phyloP scores from a whole-genome alignment of 192 early-diverging fungal genomes.

The Tieghemiomyces parasiticus region DNA sequence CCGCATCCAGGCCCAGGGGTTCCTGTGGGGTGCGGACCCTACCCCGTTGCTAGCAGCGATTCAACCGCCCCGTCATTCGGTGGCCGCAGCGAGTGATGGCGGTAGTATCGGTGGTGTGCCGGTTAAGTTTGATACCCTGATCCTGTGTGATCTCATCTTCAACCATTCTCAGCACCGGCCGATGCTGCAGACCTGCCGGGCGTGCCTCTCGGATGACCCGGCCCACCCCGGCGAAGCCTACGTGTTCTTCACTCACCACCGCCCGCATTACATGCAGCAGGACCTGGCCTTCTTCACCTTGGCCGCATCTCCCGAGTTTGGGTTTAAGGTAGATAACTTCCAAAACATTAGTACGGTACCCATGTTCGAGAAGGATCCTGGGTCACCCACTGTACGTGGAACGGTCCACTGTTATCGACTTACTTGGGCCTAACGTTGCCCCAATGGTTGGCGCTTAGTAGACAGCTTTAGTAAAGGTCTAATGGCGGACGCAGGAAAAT shows the following conservation, averaged over 20 bases:
- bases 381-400: slow-evolving; percentile 54
- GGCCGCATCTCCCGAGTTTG: slow-evolving; percentile 39
- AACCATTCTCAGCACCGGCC: slow-evolving; percentile 77
- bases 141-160: slow-evolving; percentile 74
- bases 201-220: slow-evolving; percentile 35
- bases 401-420: slow-evolving; percentile 71
- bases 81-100: too few relatives aligned
- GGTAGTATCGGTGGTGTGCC: not conserved
- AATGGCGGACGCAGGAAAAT: too few relatives aligned
- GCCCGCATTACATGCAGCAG: slow-evolving; percentile 56
- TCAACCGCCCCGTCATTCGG: not conserved
- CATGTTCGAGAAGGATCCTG: slow-evolving; percentile 84
- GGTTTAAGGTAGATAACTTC: slow-evolving; percentile 52
- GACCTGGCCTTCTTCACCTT: slow-evolving; percentile 76
- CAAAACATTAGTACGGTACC: slow-evolving; percentile 47
- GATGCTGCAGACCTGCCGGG: slow-evolving; percentile 51
- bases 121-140: slow-evolving; percentile 53
- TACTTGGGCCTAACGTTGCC: slow-evolving; percentile 9
- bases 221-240: slow-evolving; percentile 35
- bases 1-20: slow-evolving; percentile 29
- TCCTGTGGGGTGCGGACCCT: slow-evolving; percentile 53
- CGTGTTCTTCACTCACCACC: slow-evolving; percentile 75
- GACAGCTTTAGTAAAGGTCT: too few relatives aligned
- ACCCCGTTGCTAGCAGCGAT: not conserved
- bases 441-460: too few relatives aligned